These are phyloP conservation scores for Phlebiopsis gigantea DNA, from an alignment of 768 basidiomycete genomes.

Conservation along the genomic window DNA sequence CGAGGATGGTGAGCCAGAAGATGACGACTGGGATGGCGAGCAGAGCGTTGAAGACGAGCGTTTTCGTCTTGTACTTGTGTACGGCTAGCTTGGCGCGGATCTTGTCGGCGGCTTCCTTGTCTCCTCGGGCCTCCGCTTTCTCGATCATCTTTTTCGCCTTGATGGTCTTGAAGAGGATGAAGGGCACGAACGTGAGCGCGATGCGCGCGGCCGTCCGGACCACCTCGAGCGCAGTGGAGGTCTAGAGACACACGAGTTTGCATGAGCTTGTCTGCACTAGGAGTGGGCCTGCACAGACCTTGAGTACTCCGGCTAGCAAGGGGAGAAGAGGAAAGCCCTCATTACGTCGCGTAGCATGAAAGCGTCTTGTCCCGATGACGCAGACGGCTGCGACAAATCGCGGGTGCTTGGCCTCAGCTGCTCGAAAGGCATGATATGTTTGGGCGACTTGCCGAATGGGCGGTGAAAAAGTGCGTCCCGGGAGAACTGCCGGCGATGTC, in stretches of 20 bases:
- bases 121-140: slow-evolving; percentile 39
- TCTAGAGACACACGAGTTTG: slow-evolving; percentile 42
- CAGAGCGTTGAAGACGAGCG: slow-evolving; percentile 47
- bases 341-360: slow-evolving; percentile 14
- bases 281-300: slow-evolving; percentile 37
- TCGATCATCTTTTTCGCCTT: slow-evolving; percentile 46
- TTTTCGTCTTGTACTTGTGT: slow-evolving; percentile 44
- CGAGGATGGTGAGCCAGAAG: slow-evolving; percentile 14
- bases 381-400: background rate
- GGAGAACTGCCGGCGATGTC: background rate
- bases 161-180: slow-evolving; percentile 56
- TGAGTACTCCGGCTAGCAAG: slow-evolving; percentile 56
- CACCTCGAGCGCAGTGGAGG: slow-evolving; percentile 69
- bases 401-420: slow-evolving; percentile 5
- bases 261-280: background rate
- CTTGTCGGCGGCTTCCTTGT: slow-evolving; percentile 32
- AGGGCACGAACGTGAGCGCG: slow-evolving; percentile 69
- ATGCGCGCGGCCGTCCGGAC: slow-evolving; percentile 66
- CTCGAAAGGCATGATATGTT: slow-evolving; percentile 2
- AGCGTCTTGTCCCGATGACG: slow-evolving; percentile 1
- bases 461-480: background rate
- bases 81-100: slow-evolving; percentile 50
- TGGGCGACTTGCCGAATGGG: slow-evolving; percentile 10
- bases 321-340: slow-evolving; percentile 40
- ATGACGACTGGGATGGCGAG: slow-evolving; percentile 38